Evolutionary conservation across 495 filamentous ascomycete genomes (phyloP), one percentile per base, ranked within the genome.

Genomic region (Parmelia sp.): DNA sequence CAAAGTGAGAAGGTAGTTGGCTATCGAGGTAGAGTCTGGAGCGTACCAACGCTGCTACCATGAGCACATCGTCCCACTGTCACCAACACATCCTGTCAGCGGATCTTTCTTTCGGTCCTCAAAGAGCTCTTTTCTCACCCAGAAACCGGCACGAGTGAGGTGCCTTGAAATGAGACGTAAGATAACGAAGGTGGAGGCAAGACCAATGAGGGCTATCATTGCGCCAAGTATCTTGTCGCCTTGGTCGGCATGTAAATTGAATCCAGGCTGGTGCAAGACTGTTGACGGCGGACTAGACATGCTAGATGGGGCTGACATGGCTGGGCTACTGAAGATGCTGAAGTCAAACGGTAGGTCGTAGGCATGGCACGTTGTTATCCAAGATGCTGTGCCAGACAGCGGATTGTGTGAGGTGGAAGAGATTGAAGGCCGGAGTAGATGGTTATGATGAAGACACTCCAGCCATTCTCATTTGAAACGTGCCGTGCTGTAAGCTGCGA

Each of bases 61-160:
- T 66, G 14, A 62, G 27, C 5, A 66, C 27, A 45, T 66, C 64
- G 33, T 66, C 64, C 64, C 64, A 66, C 64, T 66, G n/a, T 35
- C 31, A n/a, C 40, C 36, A 3, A 36, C 15, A 10, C 12, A 27
- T 1, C 21, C 29, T 19, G 51, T 62, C 37, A 55, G 39, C 23
- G 12, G 23, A 14, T 29, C 49, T 23, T 45, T 21, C 42, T 45
- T 3, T 33, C 0, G 1, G 17, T 8, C 4, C 19, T 8, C n/a
- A 17, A 21, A 31, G 3, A 44, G 3, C 17, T n/a, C 14, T 15
- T 44, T 3, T 2, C 59, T 62, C 51, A 66, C 64, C 64, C 59
- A 66, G 33, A 55, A 66, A 2, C 64, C 64, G 10, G 64, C 64
- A 29, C 40, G 55, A 11, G 64, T 56, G 6, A 66, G 49, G 25